Base-by-base conservation (phyloP, 208 protist genomes). In the Crithidia mellificae region DNA sequence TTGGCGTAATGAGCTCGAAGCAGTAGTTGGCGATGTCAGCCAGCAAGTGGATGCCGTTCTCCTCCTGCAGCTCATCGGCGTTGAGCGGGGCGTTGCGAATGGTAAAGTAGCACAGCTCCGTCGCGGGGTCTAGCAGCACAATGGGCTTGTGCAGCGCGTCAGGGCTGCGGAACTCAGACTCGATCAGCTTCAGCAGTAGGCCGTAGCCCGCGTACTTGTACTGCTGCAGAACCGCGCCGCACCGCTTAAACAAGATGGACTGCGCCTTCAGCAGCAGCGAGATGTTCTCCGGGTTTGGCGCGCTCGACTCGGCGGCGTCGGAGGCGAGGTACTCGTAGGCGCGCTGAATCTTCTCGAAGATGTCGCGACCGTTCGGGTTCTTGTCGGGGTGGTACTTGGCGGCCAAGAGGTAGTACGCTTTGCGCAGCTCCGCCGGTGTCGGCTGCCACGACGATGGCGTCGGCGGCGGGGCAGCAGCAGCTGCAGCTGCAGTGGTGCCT, bases 151-250 rank as follows among this genome's bases (percentile, higher is more conserved):
- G 47, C 47, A 97, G 78, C 67, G 94, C 88, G 30, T 87, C 57
- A 0, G 74, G 56, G 27, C 90, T 83, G 0, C 68, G 78, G 17
- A 83, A 74, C 74, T 98, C 92, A 9, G 77, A 72, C 19, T 75
- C 56, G 17, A 98, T 82, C 14, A 96, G 83, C 49, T 72, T 63
- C 43, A 97, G 72, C 24, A 98, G 84, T 56, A 98, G 77, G 17
- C 66, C 74, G 74, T 98, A 98, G 9, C 95, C 97, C 17, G 97
- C 85, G 70, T 98, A 98, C 77, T 98, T 98, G 86, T 98, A 98
- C 32, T 75, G 69, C 25, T 58, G 52, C 32, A 98, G 78, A 15
- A 79, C 64, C 14, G 87, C 72, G 49, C 70, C 80, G 72, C 84
- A 97, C 9, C 92, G 80, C 49, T 82, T 89, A 70, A 92, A 98